These are phyloP conservation scores for Puccinia triticina DNA, from an alignment of 1,284 basidiomycete species.

Conservation along the genomic window DNA sequence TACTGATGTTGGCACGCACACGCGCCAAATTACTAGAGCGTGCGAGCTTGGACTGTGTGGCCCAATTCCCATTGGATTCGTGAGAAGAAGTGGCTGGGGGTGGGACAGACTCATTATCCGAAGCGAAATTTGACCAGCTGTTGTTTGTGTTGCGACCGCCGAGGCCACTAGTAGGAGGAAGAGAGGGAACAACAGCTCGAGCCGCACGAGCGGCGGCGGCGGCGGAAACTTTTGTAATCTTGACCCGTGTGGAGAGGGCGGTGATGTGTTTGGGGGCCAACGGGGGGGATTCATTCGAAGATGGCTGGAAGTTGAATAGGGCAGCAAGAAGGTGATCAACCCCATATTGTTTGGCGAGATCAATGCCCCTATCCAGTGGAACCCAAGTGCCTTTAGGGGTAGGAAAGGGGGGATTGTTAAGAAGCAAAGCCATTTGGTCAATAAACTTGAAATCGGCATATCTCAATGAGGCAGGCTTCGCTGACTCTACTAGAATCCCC, in stretches of 20 bases:
- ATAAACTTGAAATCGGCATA: background rate
- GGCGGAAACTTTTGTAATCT: slow-evolving; percentile 62
- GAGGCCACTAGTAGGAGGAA: slow-evolving; percentile 24
- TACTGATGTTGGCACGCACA: slow-evolving; percentile 31
- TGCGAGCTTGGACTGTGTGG: slow-evolving; percentile 29
- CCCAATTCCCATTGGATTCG: slow-evolving; percentile 25
- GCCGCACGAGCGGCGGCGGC: slow-evolving; percentile 21
- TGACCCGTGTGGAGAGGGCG: slow-evolving; percentile 66
- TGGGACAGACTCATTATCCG: slow-evolving; percentile 22
- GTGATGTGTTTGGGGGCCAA: slow-evolving; percentile 94
- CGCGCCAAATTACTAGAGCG: slow-evolving; percentile 36
- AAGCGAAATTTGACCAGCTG: slow-evolving; percentile 48
- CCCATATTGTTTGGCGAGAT: slow-evolving; percentile 87
- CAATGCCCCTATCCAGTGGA: slow-evolving; percentile 85
- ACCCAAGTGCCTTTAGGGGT: slow-evolving; percentile 87
- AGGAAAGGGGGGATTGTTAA: background rate
- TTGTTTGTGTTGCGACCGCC: slow-evolving; percentile 46
- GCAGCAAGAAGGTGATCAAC: slow-evolving; percentile 86
- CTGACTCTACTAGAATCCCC: background rate
- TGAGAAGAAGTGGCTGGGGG: slow-evolving; percentile 24
- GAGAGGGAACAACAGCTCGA: slow-evolving; percentile 44
- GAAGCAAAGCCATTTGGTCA: slow-evolving; percentile 4
- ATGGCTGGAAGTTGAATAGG: slow-evolving; percentile 91
- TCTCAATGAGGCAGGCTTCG: background rate
- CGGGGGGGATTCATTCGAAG: slow-evolving; percentile 83